phyloP scores from a whole-genome alignment of 495 filamentous ascomycete genomes.

The Penicilliopsis zonata region DNA sequence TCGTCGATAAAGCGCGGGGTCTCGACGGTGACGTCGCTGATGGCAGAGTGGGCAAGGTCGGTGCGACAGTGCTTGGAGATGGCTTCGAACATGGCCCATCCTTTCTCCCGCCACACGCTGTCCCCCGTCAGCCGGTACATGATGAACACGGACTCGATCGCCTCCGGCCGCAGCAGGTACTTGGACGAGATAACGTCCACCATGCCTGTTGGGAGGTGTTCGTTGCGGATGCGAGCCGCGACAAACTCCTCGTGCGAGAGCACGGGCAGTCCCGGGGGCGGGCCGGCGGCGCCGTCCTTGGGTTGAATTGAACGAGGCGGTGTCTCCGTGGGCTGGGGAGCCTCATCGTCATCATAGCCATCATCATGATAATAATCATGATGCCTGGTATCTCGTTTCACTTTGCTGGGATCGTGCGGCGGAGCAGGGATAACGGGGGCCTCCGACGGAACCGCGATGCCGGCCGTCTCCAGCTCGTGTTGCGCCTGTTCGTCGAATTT shows the following conservation, averaged over 20 bases:
- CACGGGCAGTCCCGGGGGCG: constrained; percentile 19
- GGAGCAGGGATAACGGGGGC: not conserved
- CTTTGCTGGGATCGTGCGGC: not conserved
- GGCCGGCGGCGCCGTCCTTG: not conserved
- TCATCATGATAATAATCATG: no score
- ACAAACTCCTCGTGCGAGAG: constrained; percentile 56
- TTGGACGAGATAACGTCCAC: constrained; percentile 40
- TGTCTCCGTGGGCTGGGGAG: not conserved
- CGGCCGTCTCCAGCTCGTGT: not conserved
- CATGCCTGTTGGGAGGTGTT: constrained; percentile 57
- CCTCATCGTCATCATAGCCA: not conserved
- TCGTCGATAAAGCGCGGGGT: constrained; percentile 25
- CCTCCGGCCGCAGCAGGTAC: constrained; percentile 85
- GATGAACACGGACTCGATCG: constrained; percentile 91
- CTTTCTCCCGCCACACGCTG: constrained; percentile 65
- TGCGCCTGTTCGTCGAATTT: constrained; percentile 6
- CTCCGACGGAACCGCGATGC: not conserved
- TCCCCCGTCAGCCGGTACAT: constrained; percentile 90
- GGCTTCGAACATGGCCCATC: constrained; percentile 83
- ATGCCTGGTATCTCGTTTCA: no score
- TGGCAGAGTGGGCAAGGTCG: constrained; percentile 56
- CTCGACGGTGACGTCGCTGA: constrained; percentile 56
- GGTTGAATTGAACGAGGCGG: not conserved
- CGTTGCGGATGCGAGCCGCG: constrained; percentile 40
- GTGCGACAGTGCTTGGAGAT: constrained; percentile 55